Percentiles rank a stretch among this genome's conserved stretches.
Evolutionary conservation across 257 asterid genomes (phyloP).

Genomic region (Solanum ossicruentum): DNA sequence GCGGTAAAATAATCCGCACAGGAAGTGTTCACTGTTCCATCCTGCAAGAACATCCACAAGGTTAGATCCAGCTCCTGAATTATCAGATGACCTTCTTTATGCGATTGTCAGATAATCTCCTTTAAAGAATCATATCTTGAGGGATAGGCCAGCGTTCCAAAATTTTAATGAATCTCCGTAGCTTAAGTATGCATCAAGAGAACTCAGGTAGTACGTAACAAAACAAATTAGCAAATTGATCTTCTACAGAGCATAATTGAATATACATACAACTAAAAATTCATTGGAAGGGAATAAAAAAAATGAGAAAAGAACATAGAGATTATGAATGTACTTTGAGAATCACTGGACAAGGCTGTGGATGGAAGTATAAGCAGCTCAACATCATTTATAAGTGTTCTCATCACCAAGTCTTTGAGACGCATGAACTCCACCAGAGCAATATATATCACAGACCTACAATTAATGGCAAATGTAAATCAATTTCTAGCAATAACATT

Average conservation of each 20-base stretch:
- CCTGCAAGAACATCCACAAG: constrained; percentile 19
- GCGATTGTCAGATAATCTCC: not conserved
- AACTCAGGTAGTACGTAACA: not conserved
- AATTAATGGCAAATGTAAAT: not conserved
- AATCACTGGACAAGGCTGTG: constrained; percentile 24
- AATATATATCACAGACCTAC: constrained; percentile 32
- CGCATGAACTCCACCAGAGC: constrained; percentile 28
- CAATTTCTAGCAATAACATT: not conserved
- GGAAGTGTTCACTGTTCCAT: constrained; percentile 35
- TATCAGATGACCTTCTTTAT: not conserved
- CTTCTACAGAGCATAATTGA: not conserved
- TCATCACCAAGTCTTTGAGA: constrained; percentile 28
- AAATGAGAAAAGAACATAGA: not conserved
- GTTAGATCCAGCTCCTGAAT: not conserved
- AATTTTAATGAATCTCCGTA: not conserved
- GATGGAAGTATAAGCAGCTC: constrained; percentile 65
- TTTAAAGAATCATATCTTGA: not conserved
- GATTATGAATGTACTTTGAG: constrained; percentile 31
- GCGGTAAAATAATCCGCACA: constrained; percentile 59
- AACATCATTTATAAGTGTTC: constrained; percentile 27
- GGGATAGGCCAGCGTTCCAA: not conserved
- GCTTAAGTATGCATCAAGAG: not conserved
- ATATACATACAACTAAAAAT: not conserved
- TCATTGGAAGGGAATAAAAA: not conserved
- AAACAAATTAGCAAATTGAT: not conserved